Evolutionary conservation across 2,329 filamentous ascomycete genomes (phyloP).

Genomic region (Aspergillus phoenicis): DNA sequence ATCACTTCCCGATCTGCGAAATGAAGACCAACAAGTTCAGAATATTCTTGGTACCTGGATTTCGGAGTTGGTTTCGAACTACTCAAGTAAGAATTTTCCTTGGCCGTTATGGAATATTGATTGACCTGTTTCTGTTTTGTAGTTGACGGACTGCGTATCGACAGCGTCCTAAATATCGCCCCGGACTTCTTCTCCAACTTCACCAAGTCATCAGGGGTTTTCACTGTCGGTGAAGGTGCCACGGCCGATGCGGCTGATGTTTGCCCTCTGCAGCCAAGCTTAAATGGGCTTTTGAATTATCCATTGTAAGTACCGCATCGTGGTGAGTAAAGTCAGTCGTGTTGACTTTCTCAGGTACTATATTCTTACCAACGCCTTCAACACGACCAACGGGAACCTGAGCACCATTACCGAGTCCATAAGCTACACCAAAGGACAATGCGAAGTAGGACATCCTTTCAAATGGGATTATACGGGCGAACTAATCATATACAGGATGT

Average conservation of each 20-base stretch:
- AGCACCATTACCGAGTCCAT: conserved; percentile 29
- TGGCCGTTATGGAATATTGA: too few relatives aligned
- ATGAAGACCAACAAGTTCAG: conserved; percentile 53
- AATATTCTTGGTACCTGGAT: conserved; percentile 62
- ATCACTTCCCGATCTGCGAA: conserved; percentile 63
- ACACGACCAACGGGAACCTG: conserved; percentile 32
- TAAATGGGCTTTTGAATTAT: conserved; percentile 53
- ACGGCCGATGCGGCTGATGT: conserved; percentile 42
- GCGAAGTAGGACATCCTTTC: neutral
- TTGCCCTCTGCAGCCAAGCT: conserved; percentile 46
- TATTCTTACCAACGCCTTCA: conserved; percentile 36
- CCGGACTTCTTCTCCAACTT: conserved; percentile 47
- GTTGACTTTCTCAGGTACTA: conserved; percentile 29
- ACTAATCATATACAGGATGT: neutral
- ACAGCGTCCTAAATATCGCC: conserved; percentile 53
- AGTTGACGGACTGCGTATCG: conserved; percentile 55
- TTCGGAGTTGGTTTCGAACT: conserved; percentile 57
- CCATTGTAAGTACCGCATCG: neutral
- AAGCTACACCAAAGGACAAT: neutral
- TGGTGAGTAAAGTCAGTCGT: conserved; percentile 24
- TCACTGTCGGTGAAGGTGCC: conserved; percentile 52
- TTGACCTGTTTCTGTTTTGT: too few relatives aligned
- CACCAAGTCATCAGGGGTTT: conserved; percentile 44
- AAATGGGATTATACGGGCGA: neutral
- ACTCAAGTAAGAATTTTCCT: conserved; percentile 54